Percentiles rank a stretch among this genome's conserved stretches.
Conservation (phyloP, 257 asterid species). For the Phtheirospermum japonicum region DNA sequence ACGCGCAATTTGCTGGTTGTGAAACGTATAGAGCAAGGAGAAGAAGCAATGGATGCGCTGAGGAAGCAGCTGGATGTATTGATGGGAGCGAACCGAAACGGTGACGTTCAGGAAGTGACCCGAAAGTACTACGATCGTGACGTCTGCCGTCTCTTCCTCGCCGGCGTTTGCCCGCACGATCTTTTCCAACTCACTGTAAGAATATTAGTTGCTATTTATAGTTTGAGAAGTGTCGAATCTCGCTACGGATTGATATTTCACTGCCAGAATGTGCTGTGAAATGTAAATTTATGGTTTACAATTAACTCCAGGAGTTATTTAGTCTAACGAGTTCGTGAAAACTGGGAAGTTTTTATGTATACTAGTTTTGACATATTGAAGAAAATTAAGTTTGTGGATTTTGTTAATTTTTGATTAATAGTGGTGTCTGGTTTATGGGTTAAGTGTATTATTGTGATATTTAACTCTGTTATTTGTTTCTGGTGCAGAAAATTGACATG, state of each 20-base stretch:
- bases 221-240: background rate
- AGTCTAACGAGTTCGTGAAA: background rate
- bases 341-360: slow-evolving; percentile 7
- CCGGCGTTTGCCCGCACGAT: slow-evolving; percentile 93
- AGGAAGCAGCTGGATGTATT: slow-evolving; percentile 90
- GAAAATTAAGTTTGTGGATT: background rate
- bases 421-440: slow-evolving; percentile 11
- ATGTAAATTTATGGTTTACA: background rate
- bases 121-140: slow-evolving; percentile 91
- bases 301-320: background rate
- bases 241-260: background rate
- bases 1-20: slow-evolving; percentile 7
- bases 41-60: slow-evolving; percentile 65
- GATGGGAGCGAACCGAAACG: slow-evolving; percentile 94
- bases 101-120: slow-evolving; percentile 74
- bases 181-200: slow-evolving; percentile 88
- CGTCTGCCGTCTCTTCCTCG: slow-evolving; percentile 87
- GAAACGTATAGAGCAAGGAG: background rate
- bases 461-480: background rate
- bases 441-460: background rate
- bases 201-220: slow-evolving; percentile 5
- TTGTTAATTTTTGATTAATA: background rate
- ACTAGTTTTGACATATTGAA: background rate
- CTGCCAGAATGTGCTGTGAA: background rate
- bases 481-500: slow-evolving; percentile 85